Conservation (phyloP, 2,329 filamentous ascomycete genomes). For the Penicillium brevicompactum region DNA sequence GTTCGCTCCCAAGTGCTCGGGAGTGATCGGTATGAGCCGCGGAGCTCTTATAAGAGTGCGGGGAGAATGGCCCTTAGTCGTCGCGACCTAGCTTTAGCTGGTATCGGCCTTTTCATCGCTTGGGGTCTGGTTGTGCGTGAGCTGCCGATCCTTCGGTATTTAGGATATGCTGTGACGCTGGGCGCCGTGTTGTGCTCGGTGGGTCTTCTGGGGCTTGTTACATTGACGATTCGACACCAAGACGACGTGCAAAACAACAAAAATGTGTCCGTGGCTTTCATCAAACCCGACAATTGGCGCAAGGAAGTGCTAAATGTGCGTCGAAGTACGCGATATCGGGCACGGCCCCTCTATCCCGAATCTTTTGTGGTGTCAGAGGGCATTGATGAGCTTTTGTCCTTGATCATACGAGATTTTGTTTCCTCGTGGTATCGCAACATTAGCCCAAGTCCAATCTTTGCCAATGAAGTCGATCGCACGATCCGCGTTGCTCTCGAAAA, state of each 20-base stretch:
- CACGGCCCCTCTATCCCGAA: constrained; percentile 70
- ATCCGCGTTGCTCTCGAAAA: constrained; percentile 72
- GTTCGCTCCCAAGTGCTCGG: constrained; percentile 16
- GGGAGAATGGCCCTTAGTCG: constrained; percentile 51
- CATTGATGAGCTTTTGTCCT: constrained; percentile 74
- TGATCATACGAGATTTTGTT: constrained; percentile 82
- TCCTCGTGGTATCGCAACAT: constrained; percentile 87
- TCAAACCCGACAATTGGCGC: constrained; percentile 66
- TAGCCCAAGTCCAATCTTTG: constrained; percentile 76
- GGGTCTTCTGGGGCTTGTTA: constrained; percentile 60
- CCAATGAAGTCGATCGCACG: constrained; percentile 81
- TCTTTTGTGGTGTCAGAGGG: constrained; percentile 77
- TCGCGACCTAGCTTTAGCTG: constrained; percentile 47
- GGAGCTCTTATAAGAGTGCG: constrained; percentile 46
- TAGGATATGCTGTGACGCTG: constrained; percentile 78
- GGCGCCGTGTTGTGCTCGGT: constrained; percentile 62
- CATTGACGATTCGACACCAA: constrained; percentile 55
- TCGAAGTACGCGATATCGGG: constrained; percentile 66
- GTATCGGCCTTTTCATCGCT: constrained; percentile 63
- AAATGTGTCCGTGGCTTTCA: constrained; percentile 58
- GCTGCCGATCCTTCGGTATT: constrained; percentile 79
- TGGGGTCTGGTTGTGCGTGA: constrained; percentile 86
- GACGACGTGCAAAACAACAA: constrained; percentile 44
- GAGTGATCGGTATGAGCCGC: constrained; percentile 37
- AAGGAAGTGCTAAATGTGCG: constrained; percentile 69